These are phyloP conservation scores for Hypoxylon trugodes DNA, from an alignment of 495 filamentous ascomycete genomes.

Conservation along the genomic window DNA sequence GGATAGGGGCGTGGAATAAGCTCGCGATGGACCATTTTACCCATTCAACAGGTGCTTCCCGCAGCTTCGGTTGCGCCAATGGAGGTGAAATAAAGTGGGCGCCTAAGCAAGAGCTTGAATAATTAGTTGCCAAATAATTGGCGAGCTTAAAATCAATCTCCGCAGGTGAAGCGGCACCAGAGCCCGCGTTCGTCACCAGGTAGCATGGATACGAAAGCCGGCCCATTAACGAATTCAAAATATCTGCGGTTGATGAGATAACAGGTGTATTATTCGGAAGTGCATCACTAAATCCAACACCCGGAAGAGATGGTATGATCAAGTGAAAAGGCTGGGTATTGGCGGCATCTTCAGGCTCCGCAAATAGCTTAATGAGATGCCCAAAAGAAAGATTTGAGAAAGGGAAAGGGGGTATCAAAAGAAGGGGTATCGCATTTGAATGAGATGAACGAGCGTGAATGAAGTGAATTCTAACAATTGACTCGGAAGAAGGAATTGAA, in stretches of 20 bases:
- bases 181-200: constrained; percentile 55
- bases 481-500: constrained; percentile 41
- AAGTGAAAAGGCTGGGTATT: constrained; percentile 69
- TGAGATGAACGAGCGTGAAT: constrained; percentile 63
- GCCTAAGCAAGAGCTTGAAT: constrained; percentile 65
- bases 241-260: constrained; percentile 63
- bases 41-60: constrained; percentile 49
- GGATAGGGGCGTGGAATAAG: constrained; percentile 48
- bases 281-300: constrained; percentile 73
- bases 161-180: constrained; percentile 47
- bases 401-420: constrained; percentile 74
- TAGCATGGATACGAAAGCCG: constrained; percentile 72
- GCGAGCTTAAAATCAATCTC: constrained; percentile 64
- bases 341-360: constrained; percentile 49
- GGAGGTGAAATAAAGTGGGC: constrained; percentile 67
- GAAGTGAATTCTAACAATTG: constrained; percentile 58
- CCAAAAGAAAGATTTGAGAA: constrained; percentile 73
- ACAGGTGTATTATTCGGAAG: constrained; percentile 66
- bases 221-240: constrained; percentile 71
- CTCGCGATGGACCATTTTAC: constrained; percentile 53
- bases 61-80: constrained; percentile 44
- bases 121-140: constrained; percentile 60
- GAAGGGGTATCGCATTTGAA: constrained; percentile 63
- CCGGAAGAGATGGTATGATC: constrained; percentile 74
- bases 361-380: constrained; percentile 68